These are phyloP conservation scores for Xylariomycetidae sp. DNA, from an alignment of 2,329 filamentous ascomycete genomes.

Conservation along the genomic window DNA sequence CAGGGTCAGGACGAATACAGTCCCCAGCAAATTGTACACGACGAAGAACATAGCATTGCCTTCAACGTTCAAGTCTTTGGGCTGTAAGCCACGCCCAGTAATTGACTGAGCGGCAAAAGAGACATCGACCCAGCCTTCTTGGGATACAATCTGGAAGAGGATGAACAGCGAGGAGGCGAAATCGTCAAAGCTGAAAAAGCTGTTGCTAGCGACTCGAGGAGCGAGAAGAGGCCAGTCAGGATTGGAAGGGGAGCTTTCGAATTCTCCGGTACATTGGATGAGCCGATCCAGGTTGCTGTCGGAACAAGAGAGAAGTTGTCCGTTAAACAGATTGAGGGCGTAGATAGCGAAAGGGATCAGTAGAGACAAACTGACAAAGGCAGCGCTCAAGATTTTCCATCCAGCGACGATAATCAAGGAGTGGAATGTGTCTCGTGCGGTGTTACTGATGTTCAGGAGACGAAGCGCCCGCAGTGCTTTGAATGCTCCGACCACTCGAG, in stretches of 20 bases:
- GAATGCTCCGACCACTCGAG: conserved; percentile 89
- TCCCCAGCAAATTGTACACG: conserved; percentile 90
- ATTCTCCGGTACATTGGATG: conserved; percentile 80
- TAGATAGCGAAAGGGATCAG: conserved; percentile 97
- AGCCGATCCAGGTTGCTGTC: conserved; percentile 53
- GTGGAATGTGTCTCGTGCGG: conserved; percentile 91
- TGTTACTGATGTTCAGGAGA: conserved; percentile 92
- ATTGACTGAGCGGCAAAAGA: conserved; percentile 79
- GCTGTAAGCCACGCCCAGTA: conserved; percentile 69
- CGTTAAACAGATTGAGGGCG: conserved; percentile 86
- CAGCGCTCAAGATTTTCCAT: conserved; percentile 88
- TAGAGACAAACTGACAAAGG: conserved; percentile 89
- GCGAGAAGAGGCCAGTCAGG: conserved; percentile 72
- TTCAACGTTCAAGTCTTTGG: conserved; percentile 59
- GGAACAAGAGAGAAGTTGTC: conserved; percentile 74
- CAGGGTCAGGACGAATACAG: conserved; percentile 91
- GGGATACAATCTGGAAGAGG: conserved; percentile 96
- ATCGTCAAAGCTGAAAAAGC: conserved; percentile 87
- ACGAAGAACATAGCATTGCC: conserved; percentile 94
- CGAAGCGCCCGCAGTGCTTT: conserved; percentile 90
- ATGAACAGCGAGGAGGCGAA: conserved; percentile 93
- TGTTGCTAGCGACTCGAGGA: conserved; percentile 74
- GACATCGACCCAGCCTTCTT: conserved; percentile 97
- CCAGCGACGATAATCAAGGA: conserved; percentile 90
- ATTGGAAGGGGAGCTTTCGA: conserved; percentile 65